These are phyloP conservation scores for Solanum sejunctum DNA, from an alignment of 257 asterid genomes.

Conservation along the genomic window DNA sequence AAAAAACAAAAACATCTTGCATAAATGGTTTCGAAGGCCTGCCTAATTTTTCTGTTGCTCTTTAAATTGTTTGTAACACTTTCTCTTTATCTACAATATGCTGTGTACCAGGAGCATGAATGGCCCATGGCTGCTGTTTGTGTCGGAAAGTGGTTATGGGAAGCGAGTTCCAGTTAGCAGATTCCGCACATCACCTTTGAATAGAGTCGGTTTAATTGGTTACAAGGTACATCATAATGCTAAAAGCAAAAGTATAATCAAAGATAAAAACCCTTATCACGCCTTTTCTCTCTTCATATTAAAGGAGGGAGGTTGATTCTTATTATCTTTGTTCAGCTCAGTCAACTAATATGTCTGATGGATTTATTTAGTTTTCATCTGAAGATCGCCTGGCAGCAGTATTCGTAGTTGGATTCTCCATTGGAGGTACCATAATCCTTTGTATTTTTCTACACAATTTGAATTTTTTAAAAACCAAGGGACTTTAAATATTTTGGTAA, in stretches of 20 bases:
- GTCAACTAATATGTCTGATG: background rate
- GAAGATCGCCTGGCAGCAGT: conserved; percentile 90
- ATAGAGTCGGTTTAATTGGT: conserved; percentile 78
- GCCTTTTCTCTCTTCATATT: background rate
- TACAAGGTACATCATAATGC: conserved; percentile 48
- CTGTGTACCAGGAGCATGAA: conserved; percentile 23
- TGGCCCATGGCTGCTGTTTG: conserved; percentile 95
- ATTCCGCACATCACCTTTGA: conserved; percentile 61
- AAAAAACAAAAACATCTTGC: background rate
- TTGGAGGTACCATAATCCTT: conserved; percentile 40
- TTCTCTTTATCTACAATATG: background rate
- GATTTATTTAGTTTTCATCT: conserved; percentile 43
- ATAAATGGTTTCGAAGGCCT: background rate
- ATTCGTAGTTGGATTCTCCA: conserved; percentile 82
- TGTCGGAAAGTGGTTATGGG: conserved; percentile 82
- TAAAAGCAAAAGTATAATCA: background rate
- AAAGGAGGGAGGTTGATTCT: background rate
- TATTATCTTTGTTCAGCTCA: background rate
- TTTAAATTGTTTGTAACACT: background rate
- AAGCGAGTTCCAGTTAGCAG: conserved; percentile 86
- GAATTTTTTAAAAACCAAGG: background rate
- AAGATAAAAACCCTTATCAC: background rate
- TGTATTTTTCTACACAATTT: background rate
- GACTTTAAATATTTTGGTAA: background rate
- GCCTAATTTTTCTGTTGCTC: background rate